Percentiles rank a stretch among this genome's conserved stretches.
Conservation (phyloP, 1,139 yeast genomes). For the Diutina mesorugosa region DNA sequence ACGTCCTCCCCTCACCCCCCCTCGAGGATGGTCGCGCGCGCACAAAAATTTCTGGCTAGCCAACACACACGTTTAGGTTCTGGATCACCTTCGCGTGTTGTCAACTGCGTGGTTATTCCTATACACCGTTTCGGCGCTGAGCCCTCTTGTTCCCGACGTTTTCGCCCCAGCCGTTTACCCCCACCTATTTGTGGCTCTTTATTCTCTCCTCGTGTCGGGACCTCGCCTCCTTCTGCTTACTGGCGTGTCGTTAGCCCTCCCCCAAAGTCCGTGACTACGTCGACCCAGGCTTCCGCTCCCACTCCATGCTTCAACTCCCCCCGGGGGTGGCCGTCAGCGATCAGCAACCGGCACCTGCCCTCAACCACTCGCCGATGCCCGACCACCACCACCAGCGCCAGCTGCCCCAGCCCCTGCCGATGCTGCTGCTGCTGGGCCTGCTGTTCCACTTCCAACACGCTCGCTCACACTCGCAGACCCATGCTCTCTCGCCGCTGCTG, state of each 20-base stretch:
- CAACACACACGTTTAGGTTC: background rate
- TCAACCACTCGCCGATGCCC: background rate
- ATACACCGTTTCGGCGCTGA: background rate
- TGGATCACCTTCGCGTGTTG: background rate
- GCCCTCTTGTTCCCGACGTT: background rate
- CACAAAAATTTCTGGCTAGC: slow-evolving; percentile 2
- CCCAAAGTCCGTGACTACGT: background rate
- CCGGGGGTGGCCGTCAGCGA: background rate
- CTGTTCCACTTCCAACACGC: slow-evolving; percentile 1
- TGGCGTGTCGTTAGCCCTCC: background rate
- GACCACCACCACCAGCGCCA: background rate
- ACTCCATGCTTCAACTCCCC: background rate
- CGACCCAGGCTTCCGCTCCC: background rate
- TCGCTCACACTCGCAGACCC: background rate
- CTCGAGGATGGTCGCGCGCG: background rate
- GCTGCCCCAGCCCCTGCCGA: slow-evolving; percentile 1
- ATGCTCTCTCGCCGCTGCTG: background rate
- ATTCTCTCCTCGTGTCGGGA: background rate
- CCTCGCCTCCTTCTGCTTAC: background rate
- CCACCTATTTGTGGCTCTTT: background rate
- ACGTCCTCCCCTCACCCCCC: background rate
- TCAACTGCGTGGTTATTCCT: background rate
- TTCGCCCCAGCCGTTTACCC: background rate
- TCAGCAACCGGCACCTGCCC: background rate
- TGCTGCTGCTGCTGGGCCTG: slow-evolving; percentile 2